These are phyloP conservation scores for Teunomyces barrocoloradensis DNA, from an alignment of 805 yeast species.

Conservation along the genomic window DNA sequence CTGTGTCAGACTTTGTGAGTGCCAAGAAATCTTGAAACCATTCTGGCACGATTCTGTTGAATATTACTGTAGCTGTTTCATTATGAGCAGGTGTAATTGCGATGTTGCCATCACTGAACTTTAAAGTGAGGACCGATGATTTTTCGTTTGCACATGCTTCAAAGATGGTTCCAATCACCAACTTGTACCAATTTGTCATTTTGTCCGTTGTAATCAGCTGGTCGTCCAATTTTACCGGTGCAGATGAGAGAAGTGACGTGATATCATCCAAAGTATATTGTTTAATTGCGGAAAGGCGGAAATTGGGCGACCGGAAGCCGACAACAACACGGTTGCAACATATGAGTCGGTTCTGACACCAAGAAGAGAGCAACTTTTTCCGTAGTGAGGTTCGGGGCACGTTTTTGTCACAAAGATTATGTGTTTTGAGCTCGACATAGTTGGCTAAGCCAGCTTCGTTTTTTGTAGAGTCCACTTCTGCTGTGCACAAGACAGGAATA, in stretches of 20 bases:
- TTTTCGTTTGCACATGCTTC: background rate
- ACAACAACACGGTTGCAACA: constrained; percentile 13
- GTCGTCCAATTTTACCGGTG: background rate
- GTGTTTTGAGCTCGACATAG: constrained; percentile 26
- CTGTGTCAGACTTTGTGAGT: background rate
- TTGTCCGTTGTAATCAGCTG: background rate
- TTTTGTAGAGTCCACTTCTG: constrained; percentile 23
- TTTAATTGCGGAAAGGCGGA: constrained; percentile 12
- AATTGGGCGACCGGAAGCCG: constrained; percentile 16
- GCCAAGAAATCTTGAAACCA: constrained; percentile 15
- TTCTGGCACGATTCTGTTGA: constrained; percentile 12
- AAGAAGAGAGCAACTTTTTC: constrained; percentile 12
- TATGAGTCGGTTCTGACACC: constrained; percentile 19
- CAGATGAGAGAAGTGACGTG: background rate
- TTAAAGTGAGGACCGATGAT: background rate
- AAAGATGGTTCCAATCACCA: background rate
- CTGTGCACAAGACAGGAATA: constrained; percentile 16
- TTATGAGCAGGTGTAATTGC: background rate
- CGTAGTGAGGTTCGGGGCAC: constrained; percentile 4
- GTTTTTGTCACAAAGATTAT: constrained; percentile 8
- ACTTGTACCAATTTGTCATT: constrained; percentile 16
- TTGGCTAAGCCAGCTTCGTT: constrained; percentile 6
- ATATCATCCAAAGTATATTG: constrained; percentile 4
- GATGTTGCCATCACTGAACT: background rate
- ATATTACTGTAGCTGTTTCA: constrained; percentile 2